Evolutionary conservation across 225 moss, liverwort and hornwort species (phyloP), one percentile per base, ranked within the genome.

Genomic region (Bryoerythrophyllum caledonicum): DNA sequence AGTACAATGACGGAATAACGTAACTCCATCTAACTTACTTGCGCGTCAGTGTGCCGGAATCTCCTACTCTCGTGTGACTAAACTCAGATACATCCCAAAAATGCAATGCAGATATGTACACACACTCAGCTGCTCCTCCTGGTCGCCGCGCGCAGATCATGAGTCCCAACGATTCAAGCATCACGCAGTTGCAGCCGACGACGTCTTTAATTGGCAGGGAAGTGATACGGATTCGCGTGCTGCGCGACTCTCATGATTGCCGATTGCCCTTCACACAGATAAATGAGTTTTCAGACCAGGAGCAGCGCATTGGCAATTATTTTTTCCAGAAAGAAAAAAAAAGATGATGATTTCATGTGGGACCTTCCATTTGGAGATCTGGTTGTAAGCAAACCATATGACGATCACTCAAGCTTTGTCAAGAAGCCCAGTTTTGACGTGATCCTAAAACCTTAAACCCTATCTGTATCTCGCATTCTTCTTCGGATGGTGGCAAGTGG

Each of bases 171-270:
- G 43, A 43, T 43, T 43, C 43, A 53, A 25, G 65, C 46, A 23
- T 10, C 43, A 27, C 30, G 32, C 28, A 71, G 28, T 49, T 27
- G 9, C 65, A 66, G 65, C 23, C 28, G 1, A 49, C 13, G 48
- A 19, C 48, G 65, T 30, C 46, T 37, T 68, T 58, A 58, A 52
- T 24, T 17, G 58, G 73, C 6, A 6, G 65, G 65, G 60, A 73
- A 83, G 44, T 80, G 70, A 60, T 77, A 73, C 19, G 80, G 69
- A 64, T 80, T 80, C 68, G 80, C 76, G 65, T 80, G 65, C 52
- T 60, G 76, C 53, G 76, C 80, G 43, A 83, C 23, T 73, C 60
- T 59, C 53, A 80, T 69, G 41, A 73, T 68, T 59, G 53, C 65
- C 65, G 73, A 76, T 80, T 76, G 80, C 41, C 80, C 76, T 83